These are phyloP conservation scores for Aspergillus unguis DNA, from an alignment of 2,329 filamentous ascomycete species.

Conservation along the genomic window DNA sequence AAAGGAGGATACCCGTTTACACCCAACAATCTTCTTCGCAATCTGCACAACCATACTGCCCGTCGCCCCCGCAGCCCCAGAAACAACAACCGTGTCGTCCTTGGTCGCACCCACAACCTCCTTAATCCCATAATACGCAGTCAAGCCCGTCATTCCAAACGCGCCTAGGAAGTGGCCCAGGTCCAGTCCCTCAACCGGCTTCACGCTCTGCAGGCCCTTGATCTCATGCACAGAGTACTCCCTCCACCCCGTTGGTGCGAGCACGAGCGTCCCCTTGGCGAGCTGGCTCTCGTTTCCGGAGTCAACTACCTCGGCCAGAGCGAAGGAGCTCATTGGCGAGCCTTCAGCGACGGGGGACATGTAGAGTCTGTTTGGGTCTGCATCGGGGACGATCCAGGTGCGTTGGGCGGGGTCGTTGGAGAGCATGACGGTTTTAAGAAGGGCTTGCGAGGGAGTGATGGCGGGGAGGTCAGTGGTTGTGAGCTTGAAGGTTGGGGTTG, in stretches of 20 bases:
- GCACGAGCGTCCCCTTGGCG: conserved; percentile 35
- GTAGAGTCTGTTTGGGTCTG: conserved; percentile 46
- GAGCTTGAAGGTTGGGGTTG: conserved; percentile 13
- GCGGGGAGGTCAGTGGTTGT: conserved; percentile 27
- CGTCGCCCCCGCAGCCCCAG: conserved; percentile 49
- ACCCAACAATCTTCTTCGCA: conserved; percentile 41
- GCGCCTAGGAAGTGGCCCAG: conserved; percentile 27
- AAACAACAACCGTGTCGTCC: conserved; percentile 46
- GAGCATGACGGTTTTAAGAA: conserved; percentile 46
- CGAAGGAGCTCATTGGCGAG: conserved; percentile 37
- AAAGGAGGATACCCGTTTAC: conserved; percentile 1
- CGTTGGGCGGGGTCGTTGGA: conserved; percentile 56
- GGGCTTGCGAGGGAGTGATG: conserved; percentile 41
- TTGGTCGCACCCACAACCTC: conserved; percentile 38
- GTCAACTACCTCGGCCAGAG: conserved; percentile 38
- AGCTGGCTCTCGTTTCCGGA: conserved; percentile 26
- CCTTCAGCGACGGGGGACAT: conserved; percentile 43
- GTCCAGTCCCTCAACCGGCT: conserved; percentile 30
- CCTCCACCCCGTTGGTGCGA: conserved; percentile 24
- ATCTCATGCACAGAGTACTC: conserved; percentile 6
- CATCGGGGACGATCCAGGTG: conserved; percentile 46
- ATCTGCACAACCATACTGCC: conserved; percentile 53
- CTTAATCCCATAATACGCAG: conserved; percentile 43
- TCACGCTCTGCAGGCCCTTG: not conserved
- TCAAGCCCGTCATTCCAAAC: conserved; percentile 2